Conservation (phyloP, 495 filamentous ascomycete genomes). For the Penicillium robsamsonii region DNA sequence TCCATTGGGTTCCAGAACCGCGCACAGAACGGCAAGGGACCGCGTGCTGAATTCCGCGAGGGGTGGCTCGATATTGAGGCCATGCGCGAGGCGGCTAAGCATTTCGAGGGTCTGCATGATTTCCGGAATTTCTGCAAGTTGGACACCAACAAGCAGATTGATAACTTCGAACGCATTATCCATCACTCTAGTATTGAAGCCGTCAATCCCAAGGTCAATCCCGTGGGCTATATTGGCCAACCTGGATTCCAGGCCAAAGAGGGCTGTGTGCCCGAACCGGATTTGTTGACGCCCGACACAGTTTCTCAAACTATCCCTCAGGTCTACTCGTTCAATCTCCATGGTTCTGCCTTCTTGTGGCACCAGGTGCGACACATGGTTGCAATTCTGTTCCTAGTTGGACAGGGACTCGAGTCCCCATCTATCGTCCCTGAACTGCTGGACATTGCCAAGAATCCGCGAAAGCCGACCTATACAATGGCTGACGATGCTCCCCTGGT, state of each 20-base stretch:
- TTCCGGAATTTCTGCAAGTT: constrained; percentile 97
- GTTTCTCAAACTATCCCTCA: constrained; percentile 45
- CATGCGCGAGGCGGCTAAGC: constrained; percentile 77
- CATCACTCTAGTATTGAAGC: constrained; percentile 73
- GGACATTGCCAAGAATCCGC: constrained; percentile 64
- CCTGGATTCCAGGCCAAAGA: constrained; percentile 36
- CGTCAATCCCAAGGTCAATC: constrained; percentile 49
- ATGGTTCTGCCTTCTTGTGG: constrained; percentile 95
- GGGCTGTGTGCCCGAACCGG: constrained; percentile 15
- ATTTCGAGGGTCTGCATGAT: constrained; percentile 81
- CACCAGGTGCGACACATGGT: constrained; percentile 96
- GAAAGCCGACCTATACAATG: constrained; percentile 82
- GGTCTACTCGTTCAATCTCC: constrained; percentile 80
- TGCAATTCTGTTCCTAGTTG: constrained; percentile 82
- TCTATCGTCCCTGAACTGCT: constrained; percentile 69
- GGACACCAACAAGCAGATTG: constrained; percentile 80
- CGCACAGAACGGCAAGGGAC: constrained; percentile 18
- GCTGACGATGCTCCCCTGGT: constrained; percentile 85
- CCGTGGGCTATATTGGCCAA: constrained; percentile 37
- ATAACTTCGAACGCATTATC: constrained; percentile 74
- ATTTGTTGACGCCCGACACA: constrained; percentile 19
- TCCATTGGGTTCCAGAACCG: constrained; percentile 33
- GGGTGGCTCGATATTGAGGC: constrained; percentile 77
- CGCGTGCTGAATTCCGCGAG: constrained; percentile 39
- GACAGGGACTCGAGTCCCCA: constrained; percentile 80